phyloP scores from a whole-genome alignment of 129 eudicot species.

The Centrapalus pauciflorus region DNA sequence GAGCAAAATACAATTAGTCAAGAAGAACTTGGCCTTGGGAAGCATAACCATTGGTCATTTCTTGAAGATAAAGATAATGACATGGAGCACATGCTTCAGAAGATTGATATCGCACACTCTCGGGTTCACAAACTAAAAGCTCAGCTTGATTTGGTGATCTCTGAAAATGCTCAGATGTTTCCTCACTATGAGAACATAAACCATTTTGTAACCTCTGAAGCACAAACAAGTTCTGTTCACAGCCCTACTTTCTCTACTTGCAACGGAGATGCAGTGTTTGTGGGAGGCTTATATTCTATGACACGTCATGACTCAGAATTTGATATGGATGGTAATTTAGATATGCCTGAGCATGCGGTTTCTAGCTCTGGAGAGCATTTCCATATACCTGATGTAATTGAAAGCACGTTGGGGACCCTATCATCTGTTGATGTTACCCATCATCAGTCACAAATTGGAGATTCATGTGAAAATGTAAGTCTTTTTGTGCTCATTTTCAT shows the following conservation, averaged over 20 bases:
- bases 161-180: constrained; percentile 50
- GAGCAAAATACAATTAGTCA: constrained; percentile 35
- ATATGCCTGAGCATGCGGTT: constrained; percentile 49
- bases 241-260: constrained; percentile 84
- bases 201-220: constrained; percentile 51
- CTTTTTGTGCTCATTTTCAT: neutral
- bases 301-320: constrained; percentile 36
- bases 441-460: constrained; percentile 55
- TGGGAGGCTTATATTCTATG: constrained; percentile 38
- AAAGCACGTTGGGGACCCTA: constrained; percentile 73
- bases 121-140: constrained; percentile 64
- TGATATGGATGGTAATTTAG: constrained; percentile 64
- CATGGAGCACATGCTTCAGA: constrained; percentile 54
- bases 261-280: constrained; percentile 47
- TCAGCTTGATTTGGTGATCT: constrained; percentile 52
- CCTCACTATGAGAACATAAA: constrained; percentile 68
- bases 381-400: constrained; percentile 82
- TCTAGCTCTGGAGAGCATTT: constrained; percentile 63
- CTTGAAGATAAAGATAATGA: constrained; percentile 47
- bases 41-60: constrained; percentile 30
- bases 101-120: constrained; percentile 61
- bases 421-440: constrained; percentile 71
- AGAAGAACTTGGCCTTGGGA: constrained; percentile 49
- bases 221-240: constrained; percentile 49
- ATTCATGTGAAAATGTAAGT: constrained; percentile 73